A percentile compares a stretch with the other conserved stretches of the same genome.
These are phyloP conservation scores for Chalaropsis ovoidea DNA, from an alignment of 2,329 filamentous ascomycete species.

Conservation along the genomic window DNA sequence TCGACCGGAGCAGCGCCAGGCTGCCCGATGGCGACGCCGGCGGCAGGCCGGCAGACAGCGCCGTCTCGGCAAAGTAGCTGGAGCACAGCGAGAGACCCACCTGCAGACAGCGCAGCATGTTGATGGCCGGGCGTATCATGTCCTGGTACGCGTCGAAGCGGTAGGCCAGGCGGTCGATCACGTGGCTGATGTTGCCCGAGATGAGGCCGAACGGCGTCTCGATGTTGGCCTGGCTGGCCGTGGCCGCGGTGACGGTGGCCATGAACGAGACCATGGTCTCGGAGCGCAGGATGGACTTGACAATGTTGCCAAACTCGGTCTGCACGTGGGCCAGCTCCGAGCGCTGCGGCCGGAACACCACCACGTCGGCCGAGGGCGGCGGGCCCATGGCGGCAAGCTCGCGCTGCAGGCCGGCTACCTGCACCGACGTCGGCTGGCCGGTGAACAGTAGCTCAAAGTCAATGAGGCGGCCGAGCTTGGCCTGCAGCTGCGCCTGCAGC, in stretches of 20 bases:
- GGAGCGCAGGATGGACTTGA: conserved; percentile 51
- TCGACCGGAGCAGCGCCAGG: conserved; percentile 33
- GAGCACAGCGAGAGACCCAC: conserved; percentile 59
- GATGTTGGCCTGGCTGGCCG: conserved; percentile 29
- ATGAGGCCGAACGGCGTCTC: conserved; percentile 42
- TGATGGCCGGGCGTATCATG: conserved; percentile 65
- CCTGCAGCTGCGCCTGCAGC: conserved; percentile 45
- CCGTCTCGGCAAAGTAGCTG: conserved; percentile 30
- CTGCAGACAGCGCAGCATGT: conserved; percentile 68
- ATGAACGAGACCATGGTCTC: conserved; percentile 31
- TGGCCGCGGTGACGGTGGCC: conserved; percentile 5
- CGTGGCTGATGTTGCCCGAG: conserved; percentile 51
- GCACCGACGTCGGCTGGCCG: conserved; percentile 56
- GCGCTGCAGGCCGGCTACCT: conserved; percentile 51
- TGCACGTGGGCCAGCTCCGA: conserved; percentile 65
- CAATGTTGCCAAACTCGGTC: conserved; percentile 68
- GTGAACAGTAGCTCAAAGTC: conserved; percentile 58
- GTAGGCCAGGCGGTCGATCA: conserved; percentile 58
- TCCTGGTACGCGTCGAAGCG: conserved; percentile 76
- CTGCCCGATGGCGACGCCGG: not conserved
- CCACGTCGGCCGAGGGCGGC: conserved; percentile 51
- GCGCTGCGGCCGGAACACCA: conserved; percentile 59
- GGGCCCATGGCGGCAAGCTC: conserved; percentile 56
- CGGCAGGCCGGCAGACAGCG: conserved; percentile 28
- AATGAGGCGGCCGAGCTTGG: conserved; percentile 50